Base-by-base conservation (phyloP, 371 early-diverging fungal species). In the Lichtheimia hyalospora region DNA sequence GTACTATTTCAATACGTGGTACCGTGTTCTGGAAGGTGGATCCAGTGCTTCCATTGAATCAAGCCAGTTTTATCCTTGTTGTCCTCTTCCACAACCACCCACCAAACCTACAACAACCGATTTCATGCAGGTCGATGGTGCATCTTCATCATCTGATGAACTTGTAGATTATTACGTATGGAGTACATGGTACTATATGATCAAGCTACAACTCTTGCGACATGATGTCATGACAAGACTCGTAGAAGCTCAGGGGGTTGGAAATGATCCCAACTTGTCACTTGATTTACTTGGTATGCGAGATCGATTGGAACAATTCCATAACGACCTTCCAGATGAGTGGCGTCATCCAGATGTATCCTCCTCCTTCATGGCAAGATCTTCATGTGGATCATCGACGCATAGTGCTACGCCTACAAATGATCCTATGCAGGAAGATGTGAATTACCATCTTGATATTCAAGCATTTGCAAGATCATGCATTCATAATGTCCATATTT, bases 1-100 rank as follows among this genome's bases (percentile, higher is more conserved):
- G 4, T 79, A 76, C 43, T 79, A 79, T 41, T 76, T 60, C 49
- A 72, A 76, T 58, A 69, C 77, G 2, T 79, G 80, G 77, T 73
- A 79, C 52, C 71, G 74, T 39, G 70, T 73, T 0, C 52, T 79
- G 23, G 75, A 79, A 54, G 71, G 71, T 21, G 73, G 67, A 13
- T 57, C 68, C 0, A 52, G 60, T 41, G 42, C 55, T 2, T 63
- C 68, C 4, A 48, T 65, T 21, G 66, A 69, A 21, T 52, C 68
- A 3, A 65, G 62, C 20, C 75, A 73, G 24, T 68, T 69, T 34
- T 62, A 70, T 25, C 79, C 79, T 3, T 60, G 54, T 2, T 66
- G 61, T 21, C 62, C 59, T 13, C 51, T 70, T 12, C 68, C 68
- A 21, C 27, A 28, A 10, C 53, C 57, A 13, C 60, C 56, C 2